Percentiles rank a stretch among this genome's conserved stretches.
Conservation (phyloP, 2,329 filamentous ascomycete genomes). For the Colletotrichum zoysiae region DNA sequence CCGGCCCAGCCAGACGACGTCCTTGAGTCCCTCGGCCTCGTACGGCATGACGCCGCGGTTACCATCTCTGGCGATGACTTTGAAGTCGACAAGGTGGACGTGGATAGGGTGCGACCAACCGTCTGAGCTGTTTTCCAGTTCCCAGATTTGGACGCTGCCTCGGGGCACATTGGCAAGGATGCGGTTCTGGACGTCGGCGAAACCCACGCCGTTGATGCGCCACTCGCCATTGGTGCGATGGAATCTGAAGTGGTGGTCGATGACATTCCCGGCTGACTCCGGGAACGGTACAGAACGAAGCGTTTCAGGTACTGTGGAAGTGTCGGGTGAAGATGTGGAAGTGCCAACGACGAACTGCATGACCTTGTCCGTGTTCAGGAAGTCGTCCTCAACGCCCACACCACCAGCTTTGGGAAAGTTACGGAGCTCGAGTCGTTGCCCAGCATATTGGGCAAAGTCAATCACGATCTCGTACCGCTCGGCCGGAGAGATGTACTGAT, state of each 20-base stretch:
- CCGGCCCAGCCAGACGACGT: constrained; percentile 66
- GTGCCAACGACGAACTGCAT: constrained; percentile 65
- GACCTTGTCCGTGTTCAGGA: constrained; percentile 62
- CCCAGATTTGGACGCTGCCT: constrained; percentile 62
- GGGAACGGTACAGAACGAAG: constrained; percentile 57
- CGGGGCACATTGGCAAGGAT: constrained; percentile 61
- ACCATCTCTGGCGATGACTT: constrained; percentile 62
- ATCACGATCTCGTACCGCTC: constrained; percentile 70
- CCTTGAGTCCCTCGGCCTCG: constrained; percentile 67
- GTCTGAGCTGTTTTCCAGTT: constrained; percentile 62
- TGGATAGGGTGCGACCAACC: constrained; percentile 67
- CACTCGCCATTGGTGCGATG: constrained; percentile 58
- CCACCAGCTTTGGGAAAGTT: constrained; percentile 48
- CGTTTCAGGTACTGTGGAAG: constrained; percentile 49
- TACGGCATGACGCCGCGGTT: constrained; percentile 61
- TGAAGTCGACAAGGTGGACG: constrained; percentile 70
- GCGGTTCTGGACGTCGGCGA: constrained; percentile 59
- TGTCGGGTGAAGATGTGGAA: constrained; percentile 50
- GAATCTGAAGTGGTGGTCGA: constrained; percentile 61
- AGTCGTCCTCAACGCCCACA: constrained; percentile 61
- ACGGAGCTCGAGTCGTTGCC: constrained; percentile 60
- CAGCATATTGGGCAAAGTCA: constrained; percentile 63
- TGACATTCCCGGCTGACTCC: constrained; percentile 46
- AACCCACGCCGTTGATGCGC: constrained; percentile 64
- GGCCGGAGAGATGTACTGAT: constrained; percentile 60